phyloP scores from a whole-genome alignment of 768 basidiomycete species.

The Leucosporidium creatinivorum region DNA sequence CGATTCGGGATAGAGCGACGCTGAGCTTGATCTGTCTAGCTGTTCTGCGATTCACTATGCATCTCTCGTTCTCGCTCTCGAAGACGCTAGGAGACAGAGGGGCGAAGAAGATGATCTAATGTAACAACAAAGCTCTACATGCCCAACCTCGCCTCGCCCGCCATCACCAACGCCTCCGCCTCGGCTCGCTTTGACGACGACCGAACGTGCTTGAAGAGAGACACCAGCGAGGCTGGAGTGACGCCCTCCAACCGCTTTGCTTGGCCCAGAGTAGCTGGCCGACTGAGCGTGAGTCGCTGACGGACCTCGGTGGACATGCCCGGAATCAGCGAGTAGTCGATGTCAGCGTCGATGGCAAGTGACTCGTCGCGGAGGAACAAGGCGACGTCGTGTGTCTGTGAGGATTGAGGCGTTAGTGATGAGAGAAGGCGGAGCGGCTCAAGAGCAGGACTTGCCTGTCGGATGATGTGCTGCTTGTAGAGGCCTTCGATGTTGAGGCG shows the following conservation, averaged over 20 bases:
- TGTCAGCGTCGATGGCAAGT: constrained; percentile 57
- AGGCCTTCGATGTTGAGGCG: constrained; percentile 67
- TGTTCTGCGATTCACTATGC: no score
- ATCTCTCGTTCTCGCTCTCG: no score
- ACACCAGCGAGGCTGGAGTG: constrained; percentile 69
- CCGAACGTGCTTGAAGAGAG: constrained; percentile 58
- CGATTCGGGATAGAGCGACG: no score
- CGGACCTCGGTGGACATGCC: constrained; percentile 71
- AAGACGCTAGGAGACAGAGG: no score
- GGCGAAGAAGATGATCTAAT: no score
- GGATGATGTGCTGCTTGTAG: constrained; percentile 2
- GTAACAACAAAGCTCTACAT: no score
- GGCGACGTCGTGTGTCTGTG: constrained; percentile 69
- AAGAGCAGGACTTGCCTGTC: background rate
- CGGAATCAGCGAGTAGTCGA: constrained; percentile 60
- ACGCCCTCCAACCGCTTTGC: constrained; percentile 90
- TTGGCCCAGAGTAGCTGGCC: constrained; percentile 76
- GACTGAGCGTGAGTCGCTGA: constrained; percentile 55
- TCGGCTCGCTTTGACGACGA: constrained; percentile 4
- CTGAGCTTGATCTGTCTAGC: no score
- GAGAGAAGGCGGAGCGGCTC: background rate
- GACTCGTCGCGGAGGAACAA: constrained; percentile 70
- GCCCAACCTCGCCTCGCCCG: no score
- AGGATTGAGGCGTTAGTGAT: constrained; percentile 42
- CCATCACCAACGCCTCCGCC: background rate